phyloP scores from a whole-genome alignment of 1,284 basidiomycete genomes.

The Rhodotorula sp. region DNA sequence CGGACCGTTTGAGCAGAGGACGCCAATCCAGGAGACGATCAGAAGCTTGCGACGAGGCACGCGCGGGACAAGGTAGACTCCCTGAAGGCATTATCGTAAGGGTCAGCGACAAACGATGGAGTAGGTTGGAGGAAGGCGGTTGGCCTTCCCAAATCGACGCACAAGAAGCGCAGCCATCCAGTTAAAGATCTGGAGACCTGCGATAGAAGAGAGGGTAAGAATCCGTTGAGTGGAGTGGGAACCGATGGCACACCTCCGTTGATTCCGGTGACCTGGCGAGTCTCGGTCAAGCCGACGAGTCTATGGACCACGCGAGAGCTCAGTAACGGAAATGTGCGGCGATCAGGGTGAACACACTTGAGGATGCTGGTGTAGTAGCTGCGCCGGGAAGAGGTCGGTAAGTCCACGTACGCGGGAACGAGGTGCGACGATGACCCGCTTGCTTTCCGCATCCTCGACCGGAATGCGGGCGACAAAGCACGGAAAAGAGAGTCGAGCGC shows the following conservation, averaged over 20 bases:
- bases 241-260: slow-evolving; percentile 17
- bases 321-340: too few relatives aligned
- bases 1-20: slow-evolving; percentile 13
- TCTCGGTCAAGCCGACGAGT: slow-evolving; percentile 28
- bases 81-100: neutral
- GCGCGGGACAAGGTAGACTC: slow-evolving; percentile 15
- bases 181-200: slow-evolving; percentile 6
- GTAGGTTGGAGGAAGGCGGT: too few relatives aligned
- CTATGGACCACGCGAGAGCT: neutral
- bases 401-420: neutral
- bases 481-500: too few relatives aligned
- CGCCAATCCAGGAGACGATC: slow-evolving; percentile 19
- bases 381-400: neutral
- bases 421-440: neutral
- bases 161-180: slow-evolving; percentile 8
- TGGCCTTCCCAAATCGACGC: neutral
- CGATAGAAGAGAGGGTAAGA: too few relatives aligned
- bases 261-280: slow-evolving; percentile 18
- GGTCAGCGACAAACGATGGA: neutral
- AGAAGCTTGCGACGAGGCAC: slow-evolving; percentile 20
- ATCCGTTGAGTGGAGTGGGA: neutral
- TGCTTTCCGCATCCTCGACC: too few relatives aligned
- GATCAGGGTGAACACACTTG: neutral
- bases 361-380: slow-evolving; percentile 31
- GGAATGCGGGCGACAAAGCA: too few relatives aligned